Conservation (phyloP, 257 asterid species). For the Paulownia fortunei region DNA sequence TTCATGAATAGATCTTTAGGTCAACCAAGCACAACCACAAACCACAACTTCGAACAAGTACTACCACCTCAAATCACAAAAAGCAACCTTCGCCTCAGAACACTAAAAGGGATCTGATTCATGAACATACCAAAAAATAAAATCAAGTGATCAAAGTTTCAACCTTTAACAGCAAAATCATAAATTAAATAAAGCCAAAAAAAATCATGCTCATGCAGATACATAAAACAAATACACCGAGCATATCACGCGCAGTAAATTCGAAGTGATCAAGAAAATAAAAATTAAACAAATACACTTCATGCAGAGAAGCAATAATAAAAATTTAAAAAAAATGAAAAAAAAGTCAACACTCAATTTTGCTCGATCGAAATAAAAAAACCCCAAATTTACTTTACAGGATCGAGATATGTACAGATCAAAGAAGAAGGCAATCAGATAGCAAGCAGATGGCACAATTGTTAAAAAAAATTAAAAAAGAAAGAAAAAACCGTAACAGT, state of each 20-base stretch:
- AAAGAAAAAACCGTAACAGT: not conserved
- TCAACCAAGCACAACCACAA: not conserved
- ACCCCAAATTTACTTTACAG: not conserved
- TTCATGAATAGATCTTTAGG: constrained; percentile 1
- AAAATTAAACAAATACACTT: not conserved
- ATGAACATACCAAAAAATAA: not conserved
- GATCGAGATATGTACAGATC: constrained; percentile 41
- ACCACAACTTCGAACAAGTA: not conserved
- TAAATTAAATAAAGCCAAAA: not conserved
- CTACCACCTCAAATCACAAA: not conserved
- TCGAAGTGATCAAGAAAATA: not conserved
- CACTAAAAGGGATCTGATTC: constrained; percentile 4
- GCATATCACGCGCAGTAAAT: not conserved
- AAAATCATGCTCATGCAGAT: not conserved
- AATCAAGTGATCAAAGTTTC: not conserved
- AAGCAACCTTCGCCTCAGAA: not conserved
- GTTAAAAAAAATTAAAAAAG: no score
- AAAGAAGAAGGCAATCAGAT: constrained; percentile 2
- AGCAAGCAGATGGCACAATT: not conserved
- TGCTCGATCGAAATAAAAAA: constrained; percentile 4
- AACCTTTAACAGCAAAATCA: constrained; percentile 19
- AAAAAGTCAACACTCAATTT: constrained; percentile 34
- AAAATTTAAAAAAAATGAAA: not conserved
- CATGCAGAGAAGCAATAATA: not conserved
- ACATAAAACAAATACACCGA: constrained; percentile 1